Base-by-base conservation (phyloP, 768 basidiomycete species). In the Hypholoma fasciculare region DNA sequence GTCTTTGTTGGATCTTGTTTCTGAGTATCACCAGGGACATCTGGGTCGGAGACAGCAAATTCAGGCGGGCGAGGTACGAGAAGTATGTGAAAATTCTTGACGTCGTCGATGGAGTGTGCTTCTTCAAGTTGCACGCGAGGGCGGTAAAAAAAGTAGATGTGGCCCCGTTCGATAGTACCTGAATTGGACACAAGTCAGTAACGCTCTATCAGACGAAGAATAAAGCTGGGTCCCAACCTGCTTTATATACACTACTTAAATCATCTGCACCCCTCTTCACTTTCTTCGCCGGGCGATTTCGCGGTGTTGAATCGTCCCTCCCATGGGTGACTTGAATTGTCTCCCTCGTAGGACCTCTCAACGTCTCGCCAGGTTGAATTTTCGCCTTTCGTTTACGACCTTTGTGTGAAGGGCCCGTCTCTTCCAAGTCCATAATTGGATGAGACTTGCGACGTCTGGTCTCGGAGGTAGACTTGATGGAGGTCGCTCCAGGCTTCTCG, bases 131-230 rank as follows among this genome's bases (percentile, higher is more conserved):
- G 70, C 17, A 86, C 83, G 27, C 81, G 78, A 3, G 85, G 85
- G 11, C 82, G 80, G 63, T 84, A 88, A 71, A 86, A 82, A 68
- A 87, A 86, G 69, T 87, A 87, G 46, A 88, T 76, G 59, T 85
- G 81, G 8, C 84, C 84, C 14, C 84, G 71, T 62, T 86, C 82
- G 51, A 83, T 83, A 9, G 79, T 80, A 8, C 82, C 83, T 85
- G 19, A n/a, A 17, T 14, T 49, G 3, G 9, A 14, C 5, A 16
- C 11, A 49, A 12, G 20, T 34, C 13, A 46, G 44, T 16, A 43
- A 7, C 19, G 6, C 9, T 20, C 17, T n/a, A 9, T 13, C 19
- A 14, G 26, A 11, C 11, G 14, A 26, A 4, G 2, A 13, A 52
- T 11, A 12, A 51, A 38, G 1, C 40, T 4, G 23, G 7, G 20